A percentile compares a stretch with the other conserved stretches of the same genome.
phyloP scores from a whole-genome alignment of 768 basidiomycete genomes.

The Podaxis pistillaris region DNA sequence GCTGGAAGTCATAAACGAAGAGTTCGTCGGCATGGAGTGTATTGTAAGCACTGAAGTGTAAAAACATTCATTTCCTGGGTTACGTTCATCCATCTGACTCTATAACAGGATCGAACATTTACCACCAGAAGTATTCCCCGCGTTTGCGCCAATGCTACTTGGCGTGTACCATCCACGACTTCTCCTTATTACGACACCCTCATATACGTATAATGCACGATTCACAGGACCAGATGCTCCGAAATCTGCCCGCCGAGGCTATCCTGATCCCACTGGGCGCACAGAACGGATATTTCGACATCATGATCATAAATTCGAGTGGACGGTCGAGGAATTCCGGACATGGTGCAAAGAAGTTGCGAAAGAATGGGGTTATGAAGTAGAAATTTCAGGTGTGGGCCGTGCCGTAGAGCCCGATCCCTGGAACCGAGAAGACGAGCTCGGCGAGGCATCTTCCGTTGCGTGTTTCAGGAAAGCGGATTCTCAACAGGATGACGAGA shows the following conservation, averaged over 20 bases:
- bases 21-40: conserved; percentile 64
- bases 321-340: conserved; percentile 74
- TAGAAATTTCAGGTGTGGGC: conserved; percentile 61
- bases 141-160: conserved; percentile 69
- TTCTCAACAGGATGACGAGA: conserved; percentile 24
- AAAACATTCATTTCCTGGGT: conserved; percentile 25
- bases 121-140: conserved; percentile 50
- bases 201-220: conserved; percentile 77
- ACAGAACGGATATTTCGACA: conserved; percentile 79
- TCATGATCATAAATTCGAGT: conserved; percentile 86
- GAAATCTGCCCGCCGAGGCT: conserved; percentile 48
- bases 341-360: conserved; percentile 59
- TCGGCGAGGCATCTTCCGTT: conserved; percentile 67
- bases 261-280: conserved; percentile 70
- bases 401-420: conserved; percentile 56
- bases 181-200: conserved; percentile 82
- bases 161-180: conserved; percentile 75
- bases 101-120: conserved; percentile 76
- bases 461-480: conserved; percentile 54
- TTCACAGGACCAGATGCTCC: conserved; percentile 58
- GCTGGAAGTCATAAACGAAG: conserved; percentile 63
- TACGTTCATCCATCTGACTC: not conserved
- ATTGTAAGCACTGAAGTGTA: conserved; percentile 84
- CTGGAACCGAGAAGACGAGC: conserved; percentile 65
- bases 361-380: conserved; percentile 69